Evolutionary conservation across 2,329 filamentous ascomycete genomes (phyloP).

Genomic region (Diplodia mutila): DNA sequence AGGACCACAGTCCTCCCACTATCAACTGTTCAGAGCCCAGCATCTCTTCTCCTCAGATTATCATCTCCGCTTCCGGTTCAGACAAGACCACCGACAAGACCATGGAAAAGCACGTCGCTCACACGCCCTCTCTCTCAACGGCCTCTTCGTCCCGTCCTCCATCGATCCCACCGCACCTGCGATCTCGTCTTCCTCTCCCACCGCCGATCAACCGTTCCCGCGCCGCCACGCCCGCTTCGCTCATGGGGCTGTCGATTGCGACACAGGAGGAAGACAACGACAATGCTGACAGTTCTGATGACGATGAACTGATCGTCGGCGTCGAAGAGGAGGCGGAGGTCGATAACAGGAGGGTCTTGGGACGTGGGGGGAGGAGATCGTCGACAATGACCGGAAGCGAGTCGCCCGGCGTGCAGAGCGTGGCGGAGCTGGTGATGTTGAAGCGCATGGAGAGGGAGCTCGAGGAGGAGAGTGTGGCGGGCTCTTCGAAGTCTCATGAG

Average conservation of each 20-base stretch:
- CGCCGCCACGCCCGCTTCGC: not conserved
- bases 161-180: not conserved
- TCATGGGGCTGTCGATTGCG: no score
- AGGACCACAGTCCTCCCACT: not conserved
- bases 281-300: not conserved
- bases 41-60: not conserved
- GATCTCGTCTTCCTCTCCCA: not conserved
- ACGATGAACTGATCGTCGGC: not conserved
- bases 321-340: not conserved
- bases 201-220: not conserved
- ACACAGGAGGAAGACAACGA: not conserved
- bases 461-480: not conserved
- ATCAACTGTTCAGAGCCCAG: not conserved
- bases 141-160: not conserved
- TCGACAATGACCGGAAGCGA: not conserved
- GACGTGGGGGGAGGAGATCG: not conserved
- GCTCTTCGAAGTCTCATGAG: not conserved
- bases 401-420: not conserved
- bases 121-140: not conserved
- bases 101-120: not conserved
- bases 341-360: not conserved
- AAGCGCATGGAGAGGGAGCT: not conserved
- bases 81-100: not conserved
- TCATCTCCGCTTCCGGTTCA: not conserved
- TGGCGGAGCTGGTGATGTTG: not conserved